Conservation (phyloP, 768 basidiomycete species). For the Kwoniella heveanensis region DNA sequence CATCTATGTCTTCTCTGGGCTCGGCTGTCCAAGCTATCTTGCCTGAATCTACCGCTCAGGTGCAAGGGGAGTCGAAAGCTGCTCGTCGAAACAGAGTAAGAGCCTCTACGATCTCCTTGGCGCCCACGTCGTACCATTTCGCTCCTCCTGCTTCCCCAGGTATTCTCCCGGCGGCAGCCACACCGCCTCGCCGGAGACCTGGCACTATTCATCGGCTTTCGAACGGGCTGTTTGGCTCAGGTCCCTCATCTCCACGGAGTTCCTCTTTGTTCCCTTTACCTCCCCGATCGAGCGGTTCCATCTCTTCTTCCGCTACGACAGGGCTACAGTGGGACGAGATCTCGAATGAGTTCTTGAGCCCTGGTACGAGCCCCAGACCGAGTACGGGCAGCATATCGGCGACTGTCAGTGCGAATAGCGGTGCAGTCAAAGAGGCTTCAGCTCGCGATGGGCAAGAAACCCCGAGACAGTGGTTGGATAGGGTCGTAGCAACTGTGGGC, state of each 20-base stretch:
- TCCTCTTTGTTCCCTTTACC: conserved; percentile 44
- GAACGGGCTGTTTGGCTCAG: conserved; percentile 33
- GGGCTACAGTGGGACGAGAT: conserved; percentile 22
- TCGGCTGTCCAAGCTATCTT: conserved; percentile 8
- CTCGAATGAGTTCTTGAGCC: conserved; percentile 21
- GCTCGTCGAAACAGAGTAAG: conserved; percentile 24
- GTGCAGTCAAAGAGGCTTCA: conserved; percentile 26
- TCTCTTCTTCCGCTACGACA: conserved; percentile 28
- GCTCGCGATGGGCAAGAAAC: conserved; percentile 62
- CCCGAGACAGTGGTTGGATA: conserved; percentile 68
- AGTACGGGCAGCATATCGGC: conserved; percentile 32
- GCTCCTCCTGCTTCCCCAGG: conserved; percentile 31
- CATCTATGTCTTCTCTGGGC: conserved; percentile 26
- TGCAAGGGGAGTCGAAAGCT: conserved; percentile 2
- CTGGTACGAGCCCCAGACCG: conserved; percentile 35
- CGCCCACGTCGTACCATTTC: conserved; percentile 27
- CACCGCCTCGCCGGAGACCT: conserved; percentile 45
- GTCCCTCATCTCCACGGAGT: conserved; percentile 36
- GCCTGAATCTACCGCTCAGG: not conserved
- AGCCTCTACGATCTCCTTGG: conserved; percentile 46
- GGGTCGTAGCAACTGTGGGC: conserved; percentile 67
- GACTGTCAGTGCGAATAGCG: conserved; percentile 8
- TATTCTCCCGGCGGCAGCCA: conserved; percentile 36
- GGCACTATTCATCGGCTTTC: conserved; percentile 39
- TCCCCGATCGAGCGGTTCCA: conserved; percentile 42